These are phyloP conservation scores for Eurotiales sp. DNA, from an alignment of 2,329 filamentous ascomycete species.

Conservation along the genomic window DNA sequence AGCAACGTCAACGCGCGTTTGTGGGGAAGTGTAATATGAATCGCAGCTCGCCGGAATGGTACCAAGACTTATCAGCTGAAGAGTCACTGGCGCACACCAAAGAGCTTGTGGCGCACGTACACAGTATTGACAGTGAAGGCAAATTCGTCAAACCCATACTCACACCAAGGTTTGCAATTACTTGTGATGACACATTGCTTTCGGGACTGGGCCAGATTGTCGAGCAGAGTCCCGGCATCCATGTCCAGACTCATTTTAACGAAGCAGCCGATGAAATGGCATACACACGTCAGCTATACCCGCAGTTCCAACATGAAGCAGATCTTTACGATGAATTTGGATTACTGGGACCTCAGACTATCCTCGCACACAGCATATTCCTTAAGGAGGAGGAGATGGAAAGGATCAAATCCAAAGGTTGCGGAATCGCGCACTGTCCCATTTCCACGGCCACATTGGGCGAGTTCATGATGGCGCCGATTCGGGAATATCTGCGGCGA, in stretches of 20 bases:
- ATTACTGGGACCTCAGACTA: constrained; percentile 53
- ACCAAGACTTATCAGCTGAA: constrained; percentile 46
- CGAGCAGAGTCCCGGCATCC: constrained; percentile 34
- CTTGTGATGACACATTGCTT: constrained; percentile 55
- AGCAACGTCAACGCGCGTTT: constrained; percentile 32
- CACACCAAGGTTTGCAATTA: constrained; percentile 60
- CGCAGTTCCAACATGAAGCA: constrained; percentile 53
- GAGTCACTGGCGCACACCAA: constrained; percentile 50
- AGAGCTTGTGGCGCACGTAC: constrained; percentile 50
- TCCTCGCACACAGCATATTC: constrained; percentile 65
- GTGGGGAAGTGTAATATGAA: constrained; percentile 39
- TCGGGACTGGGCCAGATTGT: constrained; percentile 55
- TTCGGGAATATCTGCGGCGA: constrained; percentile 54
- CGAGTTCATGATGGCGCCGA: constrained; percentile 56
- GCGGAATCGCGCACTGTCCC: constrained; percentile 63
- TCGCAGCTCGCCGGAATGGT: constrained; percentile 48
- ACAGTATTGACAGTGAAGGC: constrained; percentile 42
- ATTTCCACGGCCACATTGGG: constrained; percentile 60
- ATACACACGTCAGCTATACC: constrained; percentile 55
- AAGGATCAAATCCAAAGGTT: constrained; percentile 45
- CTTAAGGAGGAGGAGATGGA: constrained; percentile 56
- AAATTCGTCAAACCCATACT: constrained; percentile 49
- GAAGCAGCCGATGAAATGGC: constrained; percentile 60
- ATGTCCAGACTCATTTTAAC: constrained; percentile 66
- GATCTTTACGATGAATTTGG: constrained; percentile 57